Conservation (phyloP, 129 eudicot species). For the Flaveria bidentis region DNA sequence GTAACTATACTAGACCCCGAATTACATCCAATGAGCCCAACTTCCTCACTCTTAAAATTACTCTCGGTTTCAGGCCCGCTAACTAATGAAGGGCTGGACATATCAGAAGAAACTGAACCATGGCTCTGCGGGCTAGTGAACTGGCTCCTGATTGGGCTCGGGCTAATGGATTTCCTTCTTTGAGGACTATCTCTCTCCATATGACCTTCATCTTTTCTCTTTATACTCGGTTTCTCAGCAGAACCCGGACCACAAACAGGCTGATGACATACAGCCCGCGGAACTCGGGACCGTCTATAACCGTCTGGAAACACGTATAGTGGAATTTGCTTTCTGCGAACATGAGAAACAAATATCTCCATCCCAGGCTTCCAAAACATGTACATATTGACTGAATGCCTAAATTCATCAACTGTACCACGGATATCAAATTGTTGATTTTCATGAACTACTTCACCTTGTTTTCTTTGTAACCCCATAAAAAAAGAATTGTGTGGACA, state of each 20-base stretch:
- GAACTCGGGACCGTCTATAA: conserved; percentile 52
- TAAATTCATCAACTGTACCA: conserved; percentile 80
- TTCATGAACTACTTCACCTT: conserved; percentile 69
- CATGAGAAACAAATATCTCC: conserved; percentile 90
- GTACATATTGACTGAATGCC: conserved; percentile 67
- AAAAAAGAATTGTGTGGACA: conserved; percentile 77
- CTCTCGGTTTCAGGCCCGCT: conserved; percentile 5
- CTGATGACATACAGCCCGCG: conserved; percentile 45
- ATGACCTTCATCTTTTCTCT: conserved; percentile 51
- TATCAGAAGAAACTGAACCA: conserved; percentile 51
- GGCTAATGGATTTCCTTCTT: conserved; percentile 49
- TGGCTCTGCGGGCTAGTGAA: conserved; percentile 43
- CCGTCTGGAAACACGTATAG: conserved; percentile 77
- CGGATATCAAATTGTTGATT: conserved; percentile 98
- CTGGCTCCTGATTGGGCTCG: conserved; percentile 41
- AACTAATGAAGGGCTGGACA: conserved; percentile 21
- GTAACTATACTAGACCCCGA: conserved; percentile 19
- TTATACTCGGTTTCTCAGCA: conserved; percentile 42
- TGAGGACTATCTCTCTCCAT: conserved; percentile 39
- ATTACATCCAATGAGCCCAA: conserved; percentile 2
- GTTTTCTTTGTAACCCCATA: conserved; percentile 90
- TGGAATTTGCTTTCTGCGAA: conserved; percentile 79
- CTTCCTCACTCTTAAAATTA: conserved; percentile 5
- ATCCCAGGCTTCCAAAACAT: conserved; percentile 83
- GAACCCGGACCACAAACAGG: not conserved